Evolutionary conservation across 208 protist species (phyloP), one percentile per base, ranked within the genome.

Genomic region (Leishmania amazonensis): DNA sequence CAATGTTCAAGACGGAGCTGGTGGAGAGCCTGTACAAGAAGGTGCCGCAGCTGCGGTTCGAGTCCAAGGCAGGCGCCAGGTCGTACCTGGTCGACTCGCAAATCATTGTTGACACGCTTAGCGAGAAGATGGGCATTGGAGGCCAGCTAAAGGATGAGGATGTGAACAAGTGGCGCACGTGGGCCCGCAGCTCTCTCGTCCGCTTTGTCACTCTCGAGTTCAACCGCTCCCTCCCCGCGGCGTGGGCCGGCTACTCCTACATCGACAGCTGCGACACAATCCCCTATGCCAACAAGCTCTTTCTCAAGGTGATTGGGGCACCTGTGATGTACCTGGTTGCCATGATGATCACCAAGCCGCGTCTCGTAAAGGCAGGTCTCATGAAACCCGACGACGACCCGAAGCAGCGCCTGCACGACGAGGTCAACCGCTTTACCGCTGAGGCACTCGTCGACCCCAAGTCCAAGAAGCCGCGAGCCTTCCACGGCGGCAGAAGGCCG

Each of bases 271-370:
- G 92, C 81, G 90, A 96, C 71, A 95, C 94, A 17, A 98, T 98
- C 70, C 94, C 95, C 15, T 91, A 91, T 75, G 65, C 54, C 47
- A 98, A 97, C 88, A 98, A 98, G 85, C 72, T 97, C 31, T 96
- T 98, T 74, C 80, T 96, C 38, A 98, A 98, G 89, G 88, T 97
- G 58, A 85, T 98, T 7, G 95, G 95, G 1, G 94, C 95, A 4
- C 95, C 95, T 9, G 93, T 98, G 54, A 98, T 98, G 95, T 98
- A 93, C 77, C 64, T 98, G 58, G 94, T 98, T 24, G 91, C 94
- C 13, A 78, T 86, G 64, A 90, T 89, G 28, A 76, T 96, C 28
- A 98, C 95, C 1, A 87, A 88, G 75, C 93, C 95, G 45, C 88
- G 89, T 6, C 89, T 98, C 2, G 84, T 96, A 70, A 90, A 89